Base-by-base conservation (phyloP, 2,329 filamentous ascomycete genomes). In the Lithohypha guttulata region DNA sequence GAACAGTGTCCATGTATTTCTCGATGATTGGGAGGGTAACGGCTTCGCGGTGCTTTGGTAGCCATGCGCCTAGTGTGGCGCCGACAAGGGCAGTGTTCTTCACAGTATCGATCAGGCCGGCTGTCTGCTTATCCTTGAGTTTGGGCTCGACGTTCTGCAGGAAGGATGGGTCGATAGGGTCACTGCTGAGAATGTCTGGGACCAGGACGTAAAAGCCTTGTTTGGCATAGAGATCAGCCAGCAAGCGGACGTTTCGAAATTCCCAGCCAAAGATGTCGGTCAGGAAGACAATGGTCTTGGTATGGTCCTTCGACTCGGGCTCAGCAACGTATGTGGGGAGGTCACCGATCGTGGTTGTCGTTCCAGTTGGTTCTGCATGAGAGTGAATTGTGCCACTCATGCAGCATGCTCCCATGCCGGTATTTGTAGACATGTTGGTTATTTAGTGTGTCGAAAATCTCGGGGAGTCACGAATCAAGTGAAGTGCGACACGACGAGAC, bases 201-300 rank as follows among this genome's bases (percentile, higher is more conserved):
- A 69, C 51, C 49, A 67, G 68, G 46, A 57, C 57, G 34, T 62
- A 65, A 48, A 63, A 68, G 49, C 65, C 61, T 9, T 57, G 57
- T 43, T 60, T 58, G 20, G 66, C 66, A 48, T 68, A 70, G 34
- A 62, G 53, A 51, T 69, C 66, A 9, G 66, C 66, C 10, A 69
- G 53, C 3, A 70, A 48, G 21, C 66, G 60, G 30, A 60, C 52
- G 49, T 69, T 69, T 21, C 56, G 51, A 34, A 69, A 59, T n/a
- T 60, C 60, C 60, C 60, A 69, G 43, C 66, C 66, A 43, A 68
- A 69, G 51, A 71, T 64, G 48, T 68, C 64, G 32, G 55, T 51
- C 34, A 71, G 55, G 45, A 71, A 63, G 36, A 71, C 57, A 28
- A 70, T 57, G 3, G 59, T 59, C 46, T 65, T 65, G 23, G 60